These are phyloP conservation scores for Chrysoporthe deuterocubensis DNA, from an alignment of 2,329 filamentous ascomycete genomes.

Conservation along the genomic window DNA sequence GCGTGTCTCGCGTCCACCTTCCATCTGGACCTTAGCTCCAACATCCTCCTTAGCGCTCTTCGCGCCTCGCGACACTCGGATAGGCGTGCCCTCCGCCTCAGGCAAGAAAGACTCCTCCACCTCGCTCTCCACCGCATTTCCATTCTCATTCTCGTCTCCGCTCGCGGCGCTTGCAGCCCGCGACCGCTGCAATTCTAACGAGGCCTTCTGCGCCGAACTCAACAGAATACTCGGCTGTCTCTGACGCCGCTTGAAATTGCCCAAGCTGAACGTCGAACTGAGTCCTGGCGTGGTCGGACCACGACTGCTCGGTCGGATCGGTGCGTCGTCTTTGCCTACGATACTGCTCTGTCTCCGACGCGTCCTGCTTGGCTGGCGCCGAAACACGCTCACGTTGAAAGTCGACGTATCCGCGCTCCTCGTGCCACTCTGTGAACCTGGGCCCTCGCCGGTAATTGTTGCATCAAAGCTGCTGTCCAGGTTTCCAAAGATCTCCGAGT, in stretches of 20 bases:
- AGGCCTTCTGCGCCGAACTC: constrained; percentile 49
- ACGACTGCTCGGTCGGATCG: constrained; percentile 58
- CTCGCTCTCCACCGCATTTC: constrained; percentile 31
- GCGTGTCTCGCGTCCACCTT: constrained; percentile 32
- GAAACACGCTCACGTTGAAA: constrained; percentile 52
- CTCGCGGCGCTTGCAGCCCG: constrained; percentile 31
- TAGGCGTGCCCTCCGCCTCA: constrained; percentile 36
- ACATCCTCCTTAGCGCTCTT: constrained; percentile 11
- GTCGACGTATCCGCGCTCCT: constrained; percentile 51
- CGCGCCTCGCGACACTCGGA: constrained; percentile 25
- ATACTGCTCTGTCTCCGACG: constrained; percentile 54
- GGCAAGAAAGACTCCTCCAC: constrained; percentile 36
- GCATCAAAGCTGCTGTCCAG: constrained; percentile 42
- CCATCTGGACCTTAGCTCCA: background rate
- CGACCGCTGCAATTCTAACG: constrained; percentile 32
- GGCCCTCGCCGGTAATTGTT: constrained; percentile 30
- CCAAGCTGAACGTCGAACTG: constrained; percentile 58
- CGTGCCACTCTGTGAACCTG: constrained; percentile 17
- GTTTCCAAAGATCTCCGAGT: constrained; percentile 53
- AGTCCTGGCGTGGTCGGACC: constrained; percentile 52
- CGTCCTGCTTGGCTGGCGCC: constrained; percentile 41
- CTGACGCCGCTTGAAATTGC: constrained; percentile 59
- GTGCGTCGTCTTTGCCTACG: constrained; percentile 53
- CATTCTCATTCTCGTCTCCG: constrained; percentile 5
- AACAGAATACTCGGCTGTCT: constrained; percentile 67